Percentiles rank a stretch among this genome's conserved stretches.
Evolutionary conservation across 2,329 filamentous ascomycete species (phyloP).

Genomic region (Arthrinium phaeospermum): DNA sequence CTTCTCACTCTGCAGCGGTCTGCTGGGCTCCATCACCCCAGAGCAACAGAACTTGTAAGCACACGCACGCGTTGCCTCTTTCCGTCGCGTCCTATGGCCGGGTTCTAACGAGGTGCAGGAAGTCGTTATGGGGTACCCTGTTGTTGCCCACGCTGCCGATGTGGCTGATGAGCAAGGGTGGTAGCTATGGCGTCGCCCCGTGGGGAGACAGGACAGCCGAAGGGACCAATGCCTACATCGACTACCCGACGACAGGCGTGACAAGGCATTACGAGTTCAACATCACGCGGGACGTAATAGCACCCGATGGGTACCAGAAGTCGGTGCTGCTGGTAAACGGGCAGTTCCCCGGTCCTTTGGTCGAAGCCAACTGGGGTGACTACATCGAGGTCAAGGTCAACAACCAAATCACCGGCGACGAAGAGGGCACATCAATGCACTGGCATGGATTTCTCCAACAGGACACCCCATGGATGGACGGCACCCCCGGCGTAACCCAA

Average conservation of each 20-base stretch:
- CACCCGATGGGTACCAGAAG: conserved; percentile 61
- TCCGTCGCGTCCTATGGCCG: neutral
- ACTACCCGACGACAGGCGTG: conserved; percentile 43
- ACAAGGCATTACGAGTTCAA: conserved; percentile 61
- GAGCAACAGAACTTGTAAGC: conserved; percentile 37
- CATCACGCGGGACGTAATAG: conserved; percentile 54
- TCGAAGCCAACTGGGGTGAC: conserved; percentile 56
- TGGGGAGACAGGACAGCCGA: conserved; percentile 54
- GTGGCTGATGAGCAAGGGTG: conserved; percentile 31
- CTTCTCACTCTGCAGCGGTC: conserved; percentile 27
- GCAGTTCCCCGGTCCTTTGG: conserved; percentile 60
- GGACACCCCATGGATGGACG: conserved; percentile 58
- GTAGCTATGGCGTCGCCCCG: conserved; percentile 38
- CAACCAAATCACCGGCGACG: conserved; percentile 36
- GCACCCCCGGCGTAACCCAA: conserved; percentile 59
- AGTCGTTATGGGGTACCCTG: conserved; percentile 42
- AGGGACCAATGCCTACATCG: conserved; percentile 31
- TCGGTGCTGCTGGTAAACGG: conserved; percentile 52
- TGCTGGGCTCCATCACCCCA: conserved; percentile 32
- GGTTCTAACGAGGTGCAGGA: conserved; percentile 23
- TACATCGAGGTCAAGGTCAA: conserved; percentile 40
- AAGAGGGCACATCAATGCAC: conserved; percentile 53
- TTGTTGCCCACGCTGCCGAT: conserved; percentile 38
- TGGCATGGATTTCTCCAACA: conserved; percentile 61
- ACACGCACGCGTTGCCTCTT: neutral